phyloP scores from a whole-genome alignment of 371 early-diverging fungal genomes.

The Phascolomyces articulosus region DNA sequence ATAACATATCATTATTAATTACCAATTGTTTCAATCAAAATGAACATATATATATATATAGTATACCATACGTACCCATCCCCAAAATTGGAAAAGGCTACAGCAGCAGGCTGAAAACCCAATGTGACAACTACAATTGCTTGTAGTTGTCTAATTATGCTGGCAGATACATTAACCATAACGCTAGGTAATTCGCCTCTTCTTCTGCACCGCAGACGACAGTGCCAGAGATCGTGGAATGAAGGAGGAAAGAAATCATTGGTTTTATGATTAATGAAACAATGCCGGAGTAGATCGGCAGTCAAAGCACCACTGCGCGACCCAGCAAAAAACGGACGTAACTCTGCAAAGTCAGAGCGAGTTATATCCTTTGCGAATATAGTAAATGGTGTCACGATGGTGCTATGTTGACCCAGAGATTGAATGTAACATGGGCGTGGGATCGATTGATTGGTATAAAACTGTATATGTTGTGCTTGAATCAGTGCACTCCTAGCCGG shows the following conservation, averaged over 20 bases:
- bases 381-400: background rate
- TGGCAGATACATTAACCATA: background rate
- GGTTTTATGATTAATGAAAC: no score
- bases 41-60: background rate
- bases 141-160: background rate
- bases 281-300: no score
- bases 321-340: background rate
- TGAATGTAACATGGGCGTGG: background rate
- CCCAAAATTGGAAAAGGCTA: background rate
- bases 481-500: background rate
- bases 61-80: background rate
- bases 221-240: slow-evolving; percentile 1
- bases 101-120: background rate
- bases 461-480: background rate
- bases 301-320: background rate
- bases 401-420: background rate
- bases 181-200: background rate
- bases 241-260: background rate
- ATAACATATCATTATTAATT: no score
- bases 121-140: background rate
- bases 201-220: background rate
- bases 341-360: background rate
- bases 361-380: slow-evolving; percentile 9
- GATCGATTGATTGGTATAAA: background rate
- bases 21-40: background rate